Conservation (phyloP, 2,329 filamentous ascomycete species). For the Ilyonectria sp. region DNA sequence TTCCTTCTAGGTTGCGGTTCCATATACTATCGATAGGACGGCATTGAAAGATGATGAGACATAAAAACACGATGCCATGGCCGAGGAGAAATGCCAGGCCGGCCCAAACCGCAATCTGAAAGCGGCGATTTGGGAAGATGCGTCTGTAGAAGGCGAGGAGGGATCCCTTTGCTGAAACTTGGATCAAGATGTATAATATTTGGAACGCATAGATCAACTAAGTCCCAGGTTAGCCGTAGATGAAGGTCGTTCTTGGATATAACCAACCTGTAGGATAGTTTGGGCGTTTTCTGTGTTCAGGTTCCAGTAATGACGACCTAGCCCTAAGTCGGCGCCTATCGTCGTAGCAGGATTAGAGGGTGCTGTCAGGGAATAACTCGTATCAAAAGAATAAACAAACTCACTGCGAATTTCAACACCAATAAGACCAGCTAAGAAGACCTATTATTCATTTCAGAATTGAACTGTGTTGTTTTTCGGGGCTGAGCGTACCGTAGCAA, state of each 20-base stretch:
- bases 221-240: not conserved
- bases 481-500: constrained; percentile 1
- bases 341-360: not conserved
- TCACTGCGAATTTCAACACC: not conserved
- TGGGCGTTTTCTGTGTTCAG: not conserved
- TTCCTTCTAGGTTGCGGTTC: not conserved
- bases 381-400: not conserved
- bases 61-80: constrained; percentile 1
- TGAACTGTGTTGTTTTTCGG: not conserved
- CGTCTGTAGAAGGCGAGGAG: constrained; percentile 10
- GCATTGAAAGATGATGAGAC: constrained; percentile 12
- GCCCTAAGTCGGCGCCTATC: not conserved
- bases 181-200: constrained; percentile 11
- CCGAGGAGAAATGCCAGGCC: not conserved
- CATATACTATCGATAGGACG: not conserved
- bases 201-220: constrained; percentile 9
- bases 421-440: constrained; percentile 3
- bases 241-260: not conserved
- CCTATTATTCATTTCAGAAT: not conserved
- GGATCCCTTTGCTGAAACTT: constrained; percentile 16
- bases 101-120: not conserved
- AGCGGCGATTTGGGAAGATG: constrained; percentile 5
- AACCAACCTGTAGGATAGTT: constrained; percentile 2
- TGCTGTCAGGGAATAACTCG: not conserved
- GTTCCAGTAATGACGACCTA: constrained; percentile 20